phyloP scores from a whole-genome alignment of 2,329 filamentous ascomycete species.

The Colletotrichum sp. region DNA sequence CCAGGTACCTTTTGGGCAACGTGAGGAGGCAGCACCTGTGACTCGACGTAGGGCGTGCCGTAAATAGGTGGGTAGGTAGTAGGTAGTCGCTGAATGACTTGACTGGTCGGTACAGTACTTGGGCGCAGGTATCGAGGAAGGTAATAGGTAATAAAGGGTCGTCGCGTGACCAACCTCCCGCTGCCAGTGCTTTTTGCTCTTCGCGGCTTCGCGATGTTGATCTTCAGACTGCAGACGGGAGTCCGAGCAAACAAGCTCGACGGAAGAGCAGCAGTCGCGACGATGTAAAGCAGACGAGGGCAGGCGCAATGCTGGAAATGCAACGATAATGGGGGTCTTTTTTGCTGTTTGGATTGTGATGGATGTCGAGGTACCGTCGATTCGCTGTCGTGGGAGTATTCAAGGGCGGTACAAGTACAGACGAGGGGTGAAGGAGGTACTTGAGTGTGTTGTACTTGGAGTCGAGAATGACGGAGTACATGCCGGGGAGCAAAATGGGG shows the following conservation, averaged over 20 bases:
- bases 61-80: not conserved
- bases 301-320: not conserved
- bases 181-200: not conserved
- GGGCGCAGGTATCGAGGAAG: not conserved
- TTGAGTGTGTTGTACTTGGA: not conserved
- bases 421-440: not conserved
- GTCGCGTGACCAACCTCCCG: slow-evolving; percentile 2
- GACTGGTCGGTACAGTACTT: not conserved
- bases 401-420: not conserved
- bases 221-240: not conserved
- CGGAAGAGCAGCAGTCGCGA: not conserved
- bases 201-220: not conserved
- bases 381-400: not conserved
- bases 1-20: not conserved
- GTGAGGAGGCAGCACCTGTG: not conserved
- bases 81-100: not conserved
- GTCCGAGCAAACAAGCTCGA: slow-evolving; percentile 1
- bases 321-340: not conserved
- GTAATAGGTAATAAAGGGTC: not conserved
- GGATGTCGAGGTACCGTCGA: not conserved
- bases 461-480: not conserved
- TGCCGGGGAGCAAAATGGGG: not conserved
- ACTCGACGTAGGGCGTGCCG: not conserved
- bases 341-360: not conserved
- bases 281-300: not conserved